Conservation (phyloP, 2,329 filamentous ascomycete species). For the Exserohilum rostratum region DNA sequence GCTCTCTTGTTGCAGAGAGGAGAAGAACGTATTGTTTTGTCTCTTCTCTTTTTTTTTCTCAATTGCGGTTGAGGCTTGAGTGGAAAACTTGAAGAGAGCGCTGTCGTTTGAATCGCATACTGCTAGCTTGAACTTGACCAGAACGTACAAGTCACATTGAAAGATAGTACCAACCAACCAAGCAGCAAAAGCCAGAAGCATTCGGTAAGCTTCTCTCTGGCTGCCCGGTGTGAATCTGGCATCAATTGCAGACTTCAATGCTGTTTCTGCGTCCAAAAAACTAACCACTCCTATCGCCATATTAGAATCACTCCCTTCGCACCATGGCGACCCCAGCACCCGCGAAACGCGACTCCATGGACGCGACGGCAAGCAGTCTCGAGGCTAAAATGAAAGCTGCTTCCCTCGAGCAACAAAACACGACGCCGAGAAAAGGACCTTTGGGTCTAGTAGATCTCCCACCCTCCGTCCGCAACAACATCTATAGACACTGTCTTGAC, state of each 20-base stretch:
- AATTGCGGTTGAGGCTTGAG: not conserved
- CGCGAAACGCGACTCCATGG: slow-evolving; percentile 43
- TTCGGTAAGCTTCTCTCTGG: not conserved
- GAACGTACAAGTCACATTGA: not conserved
- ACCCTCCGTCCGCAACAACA: slow-evolving; percentile 38
- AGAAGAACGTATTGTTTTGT: not conserved
- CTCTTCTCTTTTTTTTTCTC: not conserved
- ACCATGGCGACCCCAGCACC: not conserved
- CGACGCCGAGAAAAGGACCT: slow-evolving; percentile 29
- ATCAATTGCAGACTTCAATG: not conserved
- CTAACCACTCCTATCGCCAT: no score
- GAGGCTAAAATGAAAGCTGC: slow-evolving; percentile 23
- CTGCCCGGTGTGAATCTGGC: not conserved
- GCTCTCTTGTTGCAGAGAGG: not conserved
- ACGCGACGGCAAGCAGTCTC: slow-evolving; percentile 27
- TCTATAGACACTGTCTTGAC: slow-evolving; percentile 43
- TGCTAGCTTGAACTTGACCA: not conserved
- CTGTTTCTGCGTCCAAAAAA: not conserved
- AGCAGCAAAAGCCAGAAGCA: not conserved
- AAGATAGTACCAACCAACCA: not conserved
- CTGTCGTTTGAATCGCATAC: not conserved
- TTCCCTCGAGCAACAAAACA: slow-evolving; percentile 6
- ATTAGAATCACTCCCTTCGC: no score
- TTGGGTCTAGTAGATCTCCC: slow-evolving; percentile 35
- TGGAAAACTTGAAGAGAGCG: not conserved